Percentiles rank a stretch among this genome's conserved stretches.
Conservation (phyloP, 345 rosid genomes). For the Cardamine occulta region DNA sequence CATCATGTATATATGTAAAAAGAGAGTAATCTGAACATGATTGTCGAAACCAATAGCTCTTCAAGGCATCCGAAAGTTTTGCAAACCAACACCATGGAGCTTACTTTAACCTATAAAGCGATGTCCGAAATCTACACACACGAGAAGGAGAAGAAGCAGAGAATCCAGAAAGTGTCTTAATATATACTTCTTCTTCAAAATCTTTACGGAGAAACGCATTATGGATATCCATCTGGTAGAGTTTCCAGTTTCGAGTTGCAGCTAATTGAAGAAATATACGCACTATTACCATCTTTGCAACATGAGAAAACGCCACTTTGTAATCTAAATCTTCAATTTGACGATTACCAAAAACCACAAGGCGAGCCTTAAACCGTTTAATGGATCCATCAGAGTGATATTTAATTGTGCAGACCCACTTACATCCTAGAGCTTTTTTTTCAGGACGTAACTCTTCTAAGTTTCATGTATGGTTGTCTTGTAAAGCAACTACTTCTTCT, state of each 20-base stretch:
- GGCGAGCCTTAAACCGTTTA: neutral
- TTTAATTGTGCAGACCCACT: neutral
- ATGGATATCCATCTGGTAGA: neutral
- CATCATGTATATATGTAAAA: too few species aligned
- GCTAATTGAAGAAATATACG: neutral
- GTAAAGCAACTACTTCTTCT: neutral
- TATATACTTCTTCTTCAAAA: neutral
- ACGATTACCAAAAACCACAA: neutral
- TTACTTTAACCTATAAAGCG: neutral
- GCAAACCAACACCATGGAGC: too few species aligned
- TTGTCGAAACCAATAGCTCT: too few species aligned
- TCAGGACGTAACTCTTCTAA: neutral
- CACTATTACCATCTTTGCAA: neutral
- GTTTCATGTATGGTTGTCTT: neutral
- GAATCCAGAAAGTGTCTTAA: neutral
- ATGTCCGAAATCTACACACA: neutral
- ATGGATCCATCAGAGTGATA: neutral
- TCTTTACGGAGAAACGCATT: neutral
- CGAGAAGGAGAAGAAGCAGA: neutral
- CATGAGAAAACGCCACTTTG: neutral
- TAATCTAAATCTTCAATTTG: neutral
- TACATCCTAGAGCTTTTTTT: neutral
- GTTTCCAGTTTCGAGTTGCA: neutral
- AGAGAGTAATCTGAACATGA: too few species aligned
- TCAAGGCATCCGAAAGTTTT: too few species aligned